Conservation (phyloP, 805 yeast genomes). For the Hanseniaspora guilliermondii region DNA sequence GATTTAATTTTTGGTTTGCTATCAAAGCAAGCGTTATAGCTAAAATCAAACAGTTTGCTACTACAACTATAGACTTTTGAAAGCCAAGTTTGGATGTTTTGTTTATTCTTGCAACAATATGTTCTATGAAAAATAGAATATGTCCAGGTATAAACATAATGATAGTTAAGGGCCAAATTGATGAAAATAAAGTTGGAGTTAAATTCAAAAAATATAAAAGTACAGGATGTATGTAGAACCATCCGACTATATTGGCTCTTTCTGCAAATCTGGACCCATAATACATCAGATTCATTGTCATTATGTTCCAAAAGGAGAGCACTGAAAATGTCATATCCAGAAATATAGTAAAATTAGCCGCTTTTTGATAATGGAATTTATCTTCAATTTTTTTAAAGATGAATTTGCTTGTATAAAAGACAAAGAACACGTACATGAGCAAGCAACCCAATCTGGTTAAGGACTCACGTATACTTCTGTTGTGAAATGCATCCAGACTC, state of each 20-base stretch:
- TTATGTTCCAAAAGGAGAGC: conserved; percentile 1
- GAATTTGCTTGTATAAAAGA: background rate
- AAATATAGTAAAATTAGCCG: background rate
- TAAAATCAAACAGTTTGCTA: background rate
- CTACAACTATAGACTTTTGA: background rate
- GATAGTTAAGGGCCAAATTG: background rate
- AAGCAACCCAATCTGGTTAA: background rate
- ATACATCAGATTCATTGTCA: conserved; percentile 2
- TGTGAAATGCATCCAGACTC: background rate
- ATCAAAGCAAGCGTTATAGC: background rate
- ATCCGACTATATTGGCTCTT: background rate
- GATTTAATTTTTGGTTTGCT: background rate
- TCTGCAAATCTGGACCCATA: conserved; percentile 1
- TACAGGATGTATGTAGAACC: conserved; percentile 8
- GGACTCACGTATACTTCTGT: background rate
- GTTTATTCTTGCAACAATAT: background rate
- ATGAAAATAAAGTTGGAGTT: background rate
- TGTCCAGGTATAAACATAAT: conserved; percentile 5
- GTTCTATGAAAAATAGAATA: background rate
- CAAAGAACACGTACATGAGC: background rate
- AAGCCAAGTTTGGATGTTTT: too few relatives aligned
- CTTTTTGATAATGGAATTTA: background rate
- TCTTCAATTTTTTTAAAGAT: background rate
- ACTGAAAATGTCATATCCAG: background rate
- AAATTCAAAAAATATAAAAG: background rate